Conservation (phyloP, 495 filamentous ascomycete species). For the Neurospora sp. region DNA sequence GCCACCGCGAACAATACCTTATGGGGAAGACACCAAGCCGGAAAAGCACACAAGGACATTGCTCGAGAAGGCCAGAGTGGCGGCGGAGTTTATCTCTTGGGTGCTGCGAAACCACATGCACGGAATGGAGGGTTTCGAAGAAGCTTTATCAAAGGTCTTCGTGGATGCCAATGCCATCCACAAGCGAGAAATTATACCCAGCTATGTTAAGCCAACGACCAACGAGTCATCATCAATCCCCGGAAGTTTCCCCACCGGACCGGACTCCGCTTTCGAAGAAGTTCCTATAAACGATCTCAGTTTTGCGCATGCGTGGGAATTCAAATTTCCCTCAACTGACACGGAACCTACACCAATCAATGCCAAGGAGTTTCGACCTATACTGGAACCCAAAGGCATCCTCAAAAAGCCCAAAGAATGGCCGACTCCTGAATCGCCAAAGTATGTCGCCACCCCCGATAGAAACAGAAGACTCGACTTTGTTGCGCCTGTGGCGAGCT, state of each 20-base stretch:
- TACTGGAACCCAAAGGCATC: constrained; percentile 16
- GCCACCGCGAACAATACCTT: not conserved
- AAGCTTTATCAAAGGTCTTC: constrained; percentile 19
- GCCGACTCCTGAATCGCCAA: constrained; percentile 6
- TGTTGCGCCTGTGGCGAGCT: constrained; percentile 15
- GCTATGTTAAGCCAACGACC: constrained; percentile 8
- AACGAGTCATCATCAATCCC: constrained; percentile 4
- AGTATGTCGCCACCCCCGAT: constrained; percentile 15
- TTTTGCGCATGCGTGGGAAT: constrained; percentile 9
- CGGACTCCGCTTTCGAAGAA: constrained; percentile 10
- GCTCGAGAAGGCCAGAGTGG: not conserved
- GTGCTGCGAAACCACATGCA: not conserved
- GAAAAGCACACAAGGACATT: not conserved
- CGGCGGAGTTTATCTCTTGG: not conserved
- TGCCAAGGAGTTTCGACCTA: constrained; percentile 3
- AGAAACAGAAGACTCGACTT: constrained; percentile 17
- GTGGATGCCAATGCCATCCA: constrained; percentile 27
- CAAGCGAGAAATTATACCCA: constrained; percentile 27
- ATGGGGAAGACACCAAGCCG: not conserved
- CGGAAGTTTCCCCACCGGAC: constrained; percentile 9
- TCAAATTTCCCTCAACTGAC: constrained; percentile 8
- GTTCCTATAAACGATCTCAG: constrained; percentile 10
- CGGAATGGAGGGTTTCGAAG: not conserved
- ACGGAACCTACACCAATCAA: not conserved
- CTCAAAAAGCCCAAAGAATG: constrained; percentile 15